phyloP scores from a whole-genome alignment of 2,329 filamentous ascomycete species.

The Ophiostoma populinum region DNA sequence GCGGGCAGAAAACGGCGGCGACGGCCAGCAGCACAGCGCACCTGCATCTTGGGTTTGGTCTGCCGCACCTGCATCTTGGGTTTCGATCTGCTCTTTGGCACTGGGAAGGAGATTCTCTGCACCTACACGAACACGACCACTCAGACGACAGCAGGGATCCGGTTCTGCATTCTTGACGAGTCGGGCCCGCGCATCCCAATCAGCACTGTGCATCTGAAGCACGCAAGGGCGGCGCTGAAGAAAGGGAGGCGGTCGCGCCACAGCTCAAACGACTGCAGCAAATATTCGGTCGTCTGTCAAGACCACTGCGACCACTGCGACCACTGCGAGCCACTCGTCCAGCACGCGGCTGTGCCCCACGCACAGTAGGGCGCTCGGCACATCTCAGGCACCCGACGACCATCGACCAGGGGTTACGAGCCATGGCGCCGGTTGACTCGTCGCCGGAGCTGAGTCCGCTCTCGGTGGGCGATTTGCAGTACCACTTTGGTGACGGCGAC shows the following conservation, averaged over 20 bases:
- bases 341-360: no score
- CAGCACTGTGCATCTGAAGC: conserved; percentile 1
- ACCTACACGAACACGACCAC: background rate
- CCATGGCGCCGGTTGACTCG: conserved; percentile 18
- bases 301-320: no score
- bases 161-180: conserved; percentile 4
- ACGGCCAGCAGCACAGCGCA: background rate
- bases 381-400: background rate
- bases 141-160: background rate
- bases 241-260: no score
- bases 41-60: no score
- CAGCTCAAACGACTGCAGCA: no score
- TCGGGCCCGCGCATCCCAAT: conserved; percentile 2
- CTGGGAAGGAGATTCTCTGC: no score
- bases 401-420: background rate
- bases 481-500: conserved; percentile 11
- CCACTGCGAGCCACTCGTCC: no score
- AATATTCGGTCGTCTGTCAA: no score
- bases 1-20: conserved; percentile 1
- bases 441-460: conserved; percentile 34
- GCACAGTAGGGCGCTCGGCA: no score
- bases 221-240: conserved; percentile 3
- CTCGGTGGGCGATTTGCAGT: conserved; percentile 18
- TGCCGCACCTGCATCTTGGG: no score
- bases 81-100: no score